Conservation (phyloP, 495 filamentous ascomycete genomes). For the Penicillium antarcticum region DNA sequence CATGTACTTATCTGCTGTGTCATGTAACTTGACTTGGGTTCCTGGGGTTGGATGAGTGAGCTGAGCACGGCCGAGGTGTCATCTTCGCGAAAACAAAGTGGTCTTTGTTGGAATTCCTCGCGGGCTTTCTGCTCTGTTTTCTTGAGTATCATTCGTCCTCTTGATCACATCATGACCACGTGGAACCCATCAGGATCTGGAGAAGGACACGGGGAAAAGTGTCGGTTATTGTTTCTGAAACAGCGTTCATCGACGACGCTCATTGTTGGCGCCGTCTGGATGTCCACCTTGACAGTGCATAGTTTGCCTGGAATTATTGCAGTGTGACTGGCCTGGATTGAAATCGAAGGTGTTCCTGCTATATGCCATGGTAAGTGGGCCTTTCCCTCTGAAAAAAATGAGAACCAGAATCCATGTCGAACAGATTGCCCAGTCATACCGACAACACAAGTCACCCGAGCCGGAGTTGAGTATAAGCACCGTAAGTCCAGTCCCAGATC, state of each 20-base stretch:
- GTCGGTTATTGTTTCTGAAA: constrained; percentile 41
- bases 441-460: constrained; percentile 53
- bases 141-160: background rate
- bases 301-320: background rate
- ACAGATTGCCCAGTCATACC: constrained; percentile 58
- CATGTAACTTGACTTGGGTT: background rate
- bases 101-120: too few species aligned
- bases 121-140: background rate
- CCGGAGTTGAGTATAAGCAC: constrained; percentile 49
- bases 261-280: constrained; percentile 57
- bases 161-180: background rate
- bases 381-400: background rate
- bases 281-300: constrained; percentile 63
- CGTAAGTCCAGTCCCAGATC: constrained; percentile 47
- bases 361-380: constrained; percentile 30
- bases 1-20: background rate
- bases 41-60: background rate
- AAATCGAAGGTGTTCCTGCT: constrained; percentile 40
- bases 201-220: background rate
- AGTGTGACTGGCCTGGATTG: background rate
- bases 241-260: constrained; percentile 59
- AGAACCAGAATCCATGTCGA: background rate
- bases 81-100: too few species aligned
- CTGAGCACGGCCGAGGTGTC: too few species aligned
- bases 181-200: background rate